Evolutionary conservation across 2,329 filamentous ascomycete genomes (phyloP).

Genomic region (Ceratocystis albifundus): DNA sequence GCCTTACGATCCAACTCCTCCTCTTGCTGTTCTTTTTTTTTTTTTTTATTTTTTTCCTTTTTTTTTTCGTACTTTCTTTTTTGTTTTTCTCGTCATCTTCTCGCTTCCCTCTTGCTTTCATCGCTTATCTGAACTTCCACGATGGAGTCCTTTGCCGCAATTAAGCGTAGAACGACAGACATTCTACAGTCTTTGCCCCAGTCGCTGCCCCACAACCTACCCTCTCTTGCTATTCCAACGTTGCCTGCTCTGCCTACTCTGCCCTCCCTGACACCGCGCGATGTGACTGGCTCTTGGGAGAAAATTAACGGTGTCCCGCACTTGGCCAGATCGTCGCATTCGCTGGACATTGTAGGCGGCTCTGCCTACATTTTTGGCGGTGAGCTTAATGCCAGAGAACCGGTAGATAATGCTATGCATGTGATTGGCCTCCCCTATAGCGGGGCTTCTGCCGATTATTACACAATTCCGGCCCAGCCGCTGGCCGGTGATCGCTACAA

Average conservation of each 20-base stretch:
- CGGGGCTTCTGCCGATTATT: constrained; percentile 48
- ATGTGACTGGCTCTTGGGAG: constrained; percentile 49
- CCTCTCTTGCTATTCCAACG: constrained; percentile 33
- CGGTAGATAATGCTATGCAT: constrained; percentile 63
- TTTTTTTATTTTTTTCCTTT: neutral
- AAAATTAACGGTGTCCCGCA: constrained; percentile 40
- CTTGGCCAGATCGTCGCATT: constrained; percentile 63
- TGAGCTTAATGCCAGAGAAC: constrained; percentile 53
- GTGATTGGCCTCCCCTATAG: constrained; percentile 49
- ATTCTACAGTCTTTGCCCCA: constrained; percentile 41
- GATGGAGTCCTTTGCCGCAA: constrained; percentile 44
- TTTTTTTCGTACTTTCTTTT: neutral
- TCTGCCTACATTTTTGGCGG: constrained; percentile 64
- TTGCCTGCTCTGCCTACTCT: constrained; percentile 27
- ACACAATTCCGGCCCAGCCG: constrained; percentile 41
- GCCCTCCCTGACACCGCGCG: constrained; percentile 26
- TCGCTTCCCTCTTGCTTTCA: neutral
- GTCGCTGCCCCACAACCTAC: constrained; percentile 36
- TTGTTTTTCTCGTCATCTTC: neutral
- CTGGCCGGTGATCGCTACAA: constrained; percentile 19
- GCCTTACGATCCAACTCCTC: neutral
- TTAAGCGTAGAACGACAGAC: constrained; percentile 46
- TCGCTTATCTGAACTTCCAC: neutral
- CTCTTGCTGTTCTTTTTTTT: neutral
- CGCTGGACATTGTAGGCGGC: constrained; percentile 47